Conservation (phyloP, 148 eudicot species). For the Polygonum maritimum region DNA sequence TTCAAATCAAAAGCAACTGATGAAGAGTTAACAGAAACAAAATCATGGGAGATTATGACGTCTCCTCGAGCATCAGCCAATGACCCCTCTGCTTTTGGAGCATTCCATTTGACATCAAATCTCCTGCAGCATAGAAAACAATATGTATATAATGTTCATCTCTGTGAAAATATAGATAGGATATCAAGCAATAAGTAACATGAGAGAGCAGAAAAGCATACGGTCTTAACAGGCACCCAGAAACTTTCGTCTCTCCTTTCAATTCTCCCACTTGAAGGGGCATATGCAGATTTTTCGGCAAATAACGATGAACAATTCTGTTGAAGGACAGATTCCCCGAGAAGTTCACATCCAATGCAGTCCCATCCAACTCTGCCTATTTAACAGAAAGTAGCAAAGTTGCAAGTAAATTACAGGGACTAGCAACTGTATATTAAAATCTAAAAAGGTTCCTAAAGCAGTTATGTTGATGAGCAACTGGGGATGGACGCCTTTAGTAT, state of each 20-base stretch:
- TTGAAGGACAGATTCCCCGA: slow-evolving; percentile 79
- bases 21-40: slow-evolving; percentile 69
- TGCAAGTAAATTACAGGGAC: neutral
- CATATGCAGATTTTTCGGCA: slow-evolving; percentile 63
- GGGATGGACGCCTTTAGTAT: neutral
- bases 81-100: slow-evolving; percentile 98
- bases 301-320: slow-evolving; percentile 65
- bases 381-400: neutral
- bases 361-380: slow-evolving; percentile 82
- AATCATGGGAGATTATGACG: slow-evolving; percentile 82
- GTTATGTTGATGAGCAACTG: neutral
- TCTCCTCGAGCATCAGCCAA: slow-evolving; percentile 98
- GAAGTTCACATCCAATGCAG: slow-evolving; percentile 92
- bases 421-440: neutral
- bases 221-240: slow-evolving; percentile 91
- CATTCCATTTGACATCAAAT: slow-evolving; percentile 95
- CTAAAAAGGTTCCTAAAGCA: neutral
- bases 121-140: slow-evolving; percentile 43
- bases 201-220: slow-evolving; percentile 27
- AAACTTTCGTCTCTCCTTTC: slow-evolving; percentile 91
- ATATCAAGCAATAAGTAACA: slow-evolving; percentile 9
- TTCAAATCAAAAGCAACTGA: slow-evolving; percentile 83
- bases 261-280: slow-evolving; percentile 77
- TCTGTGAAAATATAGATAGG: neutral
- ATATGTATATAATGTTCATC: neutral